Conservation (phyloP, 805 yeast species). For the Lachancea cidri region DNA sequence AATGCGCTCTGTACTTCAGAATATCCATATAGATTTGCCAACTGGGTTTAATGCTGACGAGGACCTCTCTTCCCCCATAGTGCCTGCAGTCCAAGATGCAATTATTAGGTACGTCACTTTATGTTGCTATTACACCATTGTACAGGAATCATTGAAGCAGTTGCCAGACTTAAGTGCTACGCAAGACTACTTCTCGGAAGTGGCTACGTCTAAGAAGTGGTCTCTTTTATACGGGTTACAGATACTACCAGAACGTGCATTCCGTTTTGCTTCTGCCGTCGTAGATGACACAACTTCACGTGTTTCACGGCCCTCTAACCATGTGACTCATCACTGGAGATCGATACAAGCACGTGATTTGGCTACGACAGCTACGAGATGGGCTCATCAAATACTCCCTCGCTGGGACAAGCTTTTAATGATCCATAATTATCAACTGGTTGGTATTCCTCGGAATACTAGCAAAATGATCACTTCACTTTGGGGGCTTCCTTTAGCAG, state of each 20-base stretch:
- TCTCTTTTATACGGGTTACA: constrained; percentile 23
- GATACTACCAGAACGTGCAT: constrained; percentile 10
- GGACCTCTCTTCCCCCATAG: constrained; percentile 1
- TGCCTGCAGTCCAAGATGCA: constrained; percentile 3
- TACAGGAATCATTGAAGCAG: constrained; percentile 14
- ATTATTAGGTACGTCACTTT: constrained; percentile 15
- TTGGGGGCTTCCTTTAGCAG: constrained; percentile 15
- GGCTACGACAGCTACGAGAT: background rate
- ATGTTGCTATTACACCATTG: constrained; percentile 20
- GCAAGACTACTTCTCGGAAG: constrained; percentile 16
- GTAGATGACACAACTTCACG: background rate
- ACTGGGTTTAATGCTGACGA: background rate
- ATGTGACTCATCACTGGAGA: background rate
- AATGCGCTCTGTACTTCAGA: background rate
- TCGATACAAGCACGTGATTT: no score
- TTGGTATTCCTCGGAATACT: constrained; percentile 18
- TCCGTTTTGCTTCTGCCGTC: background rate
- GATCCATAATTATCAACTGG: constrained; percentile 15
- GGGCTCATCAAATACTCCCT: constrained; percentile 8
- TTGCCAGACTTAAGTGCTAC: constrained; percentile 20
- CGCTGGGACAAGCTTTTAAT: constrained; percentile 14
- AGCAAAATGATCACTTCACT: constrained; percentile 10
- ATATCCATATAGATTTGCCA: background rate
- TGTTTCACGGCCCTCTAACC: background rate
- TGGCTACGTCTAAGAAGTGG: constrained; percentile 13